Conservation (phyloP, 2,329 filamentous ascomycete species). For the Ophiostoma sp. region DNA sequence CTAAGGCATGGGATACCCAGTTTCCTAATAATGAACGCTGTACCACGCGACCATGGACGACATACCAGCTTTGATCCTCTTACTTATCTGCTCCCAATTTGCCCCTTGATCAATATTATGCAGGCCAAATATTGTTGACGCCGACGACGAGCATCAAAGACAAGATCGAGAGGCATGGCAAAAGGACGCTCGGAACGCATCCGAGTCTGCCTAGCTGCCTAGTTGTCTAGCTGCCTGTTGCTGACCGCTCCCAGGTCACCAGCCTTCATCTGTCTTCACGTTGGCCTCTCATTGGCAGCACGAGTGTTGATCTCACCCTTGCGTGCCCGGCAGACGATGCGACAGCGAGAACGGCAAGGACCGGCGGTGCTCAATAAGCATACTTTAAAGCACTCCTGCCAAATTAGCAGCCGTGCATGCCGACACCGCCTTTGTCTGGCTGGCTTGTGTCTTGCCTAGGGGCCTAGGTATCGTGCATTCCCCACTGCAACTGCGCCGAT, state of each 20-base stretch:
- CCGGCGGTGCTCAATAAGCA: not conserved
- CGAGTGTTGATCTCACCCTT: slow-evolving; percentile 2
- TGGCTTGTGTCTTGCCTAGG: not conserved
- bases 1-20: not conserved
- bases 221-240: not conserved
- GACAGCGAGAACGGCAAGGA: not conserved
- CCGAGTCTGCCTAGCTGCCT: not conserved
- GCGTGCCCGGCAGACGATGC: not conserved
- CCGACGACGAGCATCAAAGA: too few species aligned
- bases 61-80: not conserved
- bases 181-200: not conserved
- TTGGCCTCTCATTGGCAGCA: not conserved
- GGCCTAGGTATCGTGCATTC: not conserved
- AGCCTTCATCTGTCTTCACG: not conserved
- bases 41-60: not conserved
- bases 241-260: slow-evolving; percentile 8
- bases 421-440: slow-evolving; percentile 1
- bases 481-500: not conserved
- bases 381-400: not conserved
- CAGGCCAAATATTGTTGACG: too few species aligned
- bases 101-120: not conserved
- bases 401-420: not conserved
- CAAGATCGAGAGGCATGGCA: too few species aligned
- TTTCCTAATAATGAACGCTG: not conserved
- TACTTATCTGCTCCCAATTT: not conserved